Evolutionary conservation across 371 early-diverging fungal genomes (phyloP).

Genomic region (Apophysomyces elegans): DNA sequence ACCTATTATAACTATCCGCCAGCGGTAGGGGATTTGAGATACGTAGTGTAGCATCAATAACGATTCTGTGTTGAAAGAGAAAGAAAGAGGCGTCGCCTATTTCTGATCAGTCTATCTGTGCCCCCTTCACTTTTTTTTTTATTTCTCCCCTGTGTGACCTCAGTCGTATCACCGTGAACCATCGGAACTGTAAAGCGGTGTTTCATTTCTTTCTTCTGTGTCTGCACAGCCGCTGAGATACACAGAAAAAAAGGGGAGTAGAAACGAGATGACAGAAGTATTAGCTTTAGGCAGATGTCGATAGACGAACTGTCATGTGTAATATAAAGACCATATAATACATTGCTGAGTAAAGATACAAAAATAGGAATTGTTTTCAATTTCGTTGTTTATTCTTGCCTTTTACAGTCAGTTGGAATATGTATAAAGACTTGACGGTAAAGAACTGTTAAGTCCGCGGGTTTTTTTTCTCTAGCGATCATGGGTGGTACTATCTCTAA

Average conservation of each 20-base stretch:
- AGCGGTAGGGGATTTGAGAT: constrained; percentile 18
- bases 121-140: neutral
- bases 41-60: neutral
- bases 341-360: neutral
- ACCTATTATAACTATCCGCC: constrained; percentile 10
- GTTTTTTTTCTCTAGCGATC: neutral
- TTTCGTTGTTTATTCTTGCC: neutral
- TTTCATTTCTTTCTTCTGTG: neutral
- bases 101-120: neutral
- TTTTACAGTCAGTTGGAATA: neutral
- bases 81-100: neutral
- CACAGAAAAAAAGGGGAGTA: neutral
- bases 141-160: constrained; percentile 5
- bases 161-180: constrained; percentile 2
- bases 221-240: neutral
- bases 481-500: constrained; percentile 18
- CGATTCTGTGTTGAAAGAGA: neutral
- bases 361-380: constrained; percentile 13
- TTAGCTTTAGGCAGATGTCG: no score
- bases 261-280: neutral
- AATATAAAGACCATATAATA: neutral
- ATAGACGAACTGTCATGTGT: no score
- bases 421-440: neutral
- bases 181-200: constrained; percentile 7
- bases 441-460: neutral